These are phyloP conservation scores for Xylaria sp. DNA, from an alignment of 2,329 filamentous ascomycete genomes.

Conservation along the genomic window DNA sequence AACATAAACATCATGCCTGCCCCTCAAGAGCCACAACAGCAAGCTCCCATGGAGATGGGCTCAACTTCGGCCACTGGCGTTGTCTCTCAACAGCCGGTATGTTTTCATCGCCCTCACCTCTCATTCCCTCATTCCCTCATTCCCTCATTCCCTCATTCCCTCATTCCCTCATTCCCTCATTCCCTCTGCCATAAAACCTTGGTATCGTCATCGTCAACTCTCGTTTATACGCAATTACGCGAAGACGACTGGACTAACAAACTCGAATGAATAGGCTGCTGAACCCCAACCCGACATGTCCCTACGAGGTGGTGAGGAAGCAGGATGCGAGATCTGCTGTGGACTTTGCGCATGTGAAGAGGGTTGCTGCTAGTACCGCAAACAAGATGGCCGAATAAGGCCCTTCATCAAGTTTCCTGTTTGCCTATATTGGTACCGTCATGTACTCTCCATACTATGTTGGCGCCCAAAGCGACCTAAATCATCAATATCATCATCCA, in stretches of 20 bases:
- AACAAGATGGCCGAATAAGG: neutral
- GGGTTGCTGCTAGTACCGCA: conserved; percentile 53
- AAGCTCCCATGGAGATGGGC: conserved; percentile 56
- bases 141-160: too few species aligned
- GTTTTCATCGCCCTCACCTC: conserved; percentile 31
- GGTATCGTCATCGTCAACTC: neutral
- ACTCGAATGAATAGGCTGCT: conserved; percentile 42
- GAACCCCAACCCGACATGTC: conserved; percentile 57
- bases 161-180: too few species aligned
- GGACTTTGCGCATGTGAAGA: conserved; percentile 58
- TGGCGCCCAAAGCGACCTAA: neutral
- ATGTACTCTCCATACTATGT: neutral
- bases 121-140: too few species aligned
- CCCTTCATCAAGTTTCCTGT: too few species aligned
- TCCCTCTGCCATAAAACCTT: neutral
- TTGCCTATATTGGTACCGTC: neutral
- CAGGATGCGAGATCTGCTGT: conserved; percentile 58
- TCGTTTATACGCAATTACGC: neutral
- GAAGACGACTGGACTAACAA: conserved; percentile 18
- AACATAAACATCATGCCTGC: conserved; percentile 51
- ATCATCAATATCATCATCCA: neutral
- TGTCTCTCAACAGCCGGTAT: conserved; percentile 56
- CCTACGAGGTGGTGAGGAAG: conserved; percentile 58
- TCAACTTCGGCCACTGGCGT: conserved; percentile 47
- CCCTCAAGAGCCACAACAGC: conserved; percentile 54